Evolutionary conservation across 1,284 basidiomycete species (phyloP).

Genomic region (Leccinum griseonigrum): DNA sequence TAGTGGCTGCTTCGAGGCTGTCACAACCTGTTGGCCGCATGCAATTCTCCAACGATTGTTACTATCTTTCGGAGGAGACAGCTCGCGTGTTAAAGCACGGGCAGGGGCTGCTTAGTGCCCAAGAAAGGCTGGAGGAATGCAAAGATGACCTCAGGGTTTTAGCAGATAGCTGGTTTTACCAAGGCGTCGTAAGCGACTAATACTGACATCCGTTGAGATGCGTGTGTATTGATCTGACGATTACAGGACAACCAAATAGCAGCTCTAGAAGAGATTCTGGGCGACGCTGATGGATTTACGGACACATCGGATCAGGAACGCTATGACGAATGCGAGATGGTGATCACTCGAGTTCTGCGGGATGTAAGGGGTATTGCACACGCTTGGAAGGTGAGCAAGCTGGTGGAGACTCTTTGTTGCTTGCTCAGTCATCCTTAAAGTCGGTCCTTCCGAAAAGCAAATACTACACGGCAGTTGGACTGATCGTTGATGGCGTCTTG

Average conservation of each 20-base stretch:
- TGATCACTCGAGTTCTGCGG: constrained; percentile 65
- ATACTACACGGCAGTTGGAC: constrained; percentile 71
- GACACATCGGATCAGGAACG: constrained; percentile 74
- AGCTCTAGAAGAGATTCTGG: constrained; percentile 37
- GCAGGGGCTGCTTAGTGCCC: constrained; percentile 31
- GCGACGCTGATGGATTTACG: constrained; percentile 68
- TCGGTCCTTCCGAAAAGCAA: constrained; percentile 58
- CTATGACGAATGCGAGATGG: constrained; percentile 75
- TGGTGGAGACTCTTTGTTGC: not conserved
- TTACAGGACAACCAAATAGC: constrained; percentile 23
- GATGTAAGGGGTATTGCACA: constrained; percentile 65
- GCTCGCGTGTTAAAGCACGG: constrained; percentile 35
- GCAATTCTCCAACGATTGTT: constrained; percentile 86
- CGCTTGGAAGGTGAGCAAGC: constrained; percentile 66
- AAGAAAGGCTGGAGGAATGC: constrained; percentile 51
- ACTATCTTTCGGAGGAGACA: constrained; percentile 60
- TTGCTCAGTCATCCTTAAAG: constrained; percentile 34
- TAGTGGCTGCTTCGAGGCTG: constrained; percentile 56
- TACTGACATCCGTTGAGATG: constrained; percentile 1
- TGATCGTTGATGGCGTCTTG: constrained; percentile 72
- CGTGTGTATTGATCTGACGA: constrained; percentile 5
- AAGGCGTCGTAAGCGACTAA: constrained; percentile 54
- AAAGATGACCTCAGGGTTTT: constrained; percentile 48
- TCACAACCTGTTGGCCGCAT: constrained; percentile 62
- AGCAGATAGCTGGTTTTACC: constrained; percentile 66